Evolutionary conservation across 805 yeast species (phyloP), one percentile per base, ranked within the genome.

Genomic region (Yamadazyma ubonensis): DNA sequence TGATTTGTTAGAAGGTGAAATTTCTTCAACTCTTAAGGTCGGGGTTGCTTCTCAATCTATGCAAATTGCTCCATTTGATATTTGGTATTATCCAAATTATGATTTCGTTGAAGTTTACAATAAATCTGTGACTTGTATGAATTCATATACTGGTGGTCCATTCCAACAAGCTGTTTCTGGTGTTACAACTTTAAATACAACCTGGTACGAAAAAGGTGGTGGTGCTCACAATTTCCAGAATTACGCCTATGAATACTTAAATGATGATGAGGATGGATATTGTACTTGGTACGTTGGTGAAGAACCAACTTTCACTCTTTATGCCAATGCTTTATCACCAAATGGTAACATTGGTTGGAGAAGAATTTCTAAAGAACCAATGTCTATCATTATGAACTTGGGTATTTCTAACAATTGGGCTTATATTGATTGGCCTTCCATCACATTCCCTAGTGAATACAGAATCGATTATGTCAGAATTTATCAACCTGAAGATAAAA

Each of bases 351-450:
- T 91, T 49, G 93, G 79, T 29, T 79, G 84, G 83, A 79, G 98
- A 62, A 64, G 76, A 48, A 76, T 91, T 20, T 73, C 93, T 16
- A 83, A 84, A 58, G 99, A 91, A 58, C 98, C 98, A 48, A 89
- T 91, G 97, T 75, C 95, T 2, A 75, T 91, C 45, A 65, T 91
- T 49, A 55, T 91, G 71, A 91, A 91, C 61, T 65, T 91, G 65
- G 99, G 96, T 71, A 67, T 91, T 38, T 90, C 97, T 11, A 84
- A 82, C 54, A 84, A 80, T 44, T 91, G 98, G 98, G 86, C 93
- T 6, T 87, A 86, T 61, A 91, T 91, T 46, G 91, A 89, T 65
- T 91, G 96, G 96, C 78, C 80, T 31, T 69, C 80, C 4, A 68
- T 89, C 43, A 64, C 65, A 33, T 91, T 91, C 76, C 99, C 99